Percentiles rank a stretch among this genome's conserved stretches.
These are phyloP conservation scores for Peronospora tabacina DNA, from an alignment of 352 stramenopile species.

Conservation along the genomic window DNA sequence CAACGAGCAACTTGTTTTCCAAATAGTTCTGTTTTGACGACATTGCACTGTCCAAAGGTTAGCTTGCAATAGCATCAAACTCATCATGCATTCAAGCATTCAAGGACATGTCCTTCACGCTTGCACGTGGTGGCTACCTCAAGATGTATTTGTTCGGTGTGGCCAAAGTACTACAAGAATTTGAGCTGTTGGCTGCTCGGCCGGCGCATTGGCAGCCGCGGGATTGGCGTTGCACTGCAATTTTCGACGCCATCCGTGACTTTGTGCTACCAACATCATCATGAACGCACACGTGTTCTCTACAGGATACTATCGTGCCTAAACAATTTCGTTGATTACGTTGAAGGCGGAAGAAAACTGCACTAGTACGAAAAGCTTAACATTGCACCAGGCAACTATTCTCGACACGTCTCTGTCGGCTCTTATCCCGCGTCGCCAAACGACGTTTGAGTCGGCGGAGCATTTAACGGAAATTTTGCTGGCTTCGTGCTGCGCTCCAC, in stretches of 20 bases:
- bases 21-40: no score
- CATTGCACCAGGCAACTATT: constrained; percentile 38
- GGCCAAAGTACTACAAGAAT: constrained; percentile 75
- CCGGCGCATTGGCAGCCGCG: constrained; percentile 58
- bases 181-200: constrained; percentile 69
- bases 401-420: constrained; percentile 68
- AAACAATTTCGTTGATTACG: constrained; percentile 52
- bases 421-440: constrained; percentile 54
- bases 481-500: constrained; percentile 67
- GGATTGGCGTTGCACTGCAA: constrained; percentile 59
- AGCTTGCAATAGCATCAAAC: constrained; percentile 4
- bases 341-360: constrained; percentile 31
- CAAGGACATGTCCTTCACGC: constrained; percentile 55
- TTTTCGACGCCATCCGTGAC: constrained; percentile 61
- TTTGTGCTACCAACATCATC: constrained; percentile 51
- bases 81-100: not conserved
- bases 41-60: not conserved
- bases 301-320: constrained; percentile 53
- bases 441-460: constrained; percentile 51
- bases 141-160: constrained; percentile 87
- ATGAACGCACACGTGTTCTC: constrained; percentile 44
- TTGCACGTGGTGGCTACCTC: constrained; percentile 77
- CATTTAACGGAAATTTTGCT: constrained; percentile 49
- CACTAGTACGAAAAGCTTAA: constrained; percentile 50
- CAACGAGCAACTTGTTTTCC: not conserved